Evolutionary conservation across 2,329 filamentous ascomycete species (phyloP), one percentile per base, ranked within the genome.

Genomic region (Arachnopeziza araneosa): DNA sequence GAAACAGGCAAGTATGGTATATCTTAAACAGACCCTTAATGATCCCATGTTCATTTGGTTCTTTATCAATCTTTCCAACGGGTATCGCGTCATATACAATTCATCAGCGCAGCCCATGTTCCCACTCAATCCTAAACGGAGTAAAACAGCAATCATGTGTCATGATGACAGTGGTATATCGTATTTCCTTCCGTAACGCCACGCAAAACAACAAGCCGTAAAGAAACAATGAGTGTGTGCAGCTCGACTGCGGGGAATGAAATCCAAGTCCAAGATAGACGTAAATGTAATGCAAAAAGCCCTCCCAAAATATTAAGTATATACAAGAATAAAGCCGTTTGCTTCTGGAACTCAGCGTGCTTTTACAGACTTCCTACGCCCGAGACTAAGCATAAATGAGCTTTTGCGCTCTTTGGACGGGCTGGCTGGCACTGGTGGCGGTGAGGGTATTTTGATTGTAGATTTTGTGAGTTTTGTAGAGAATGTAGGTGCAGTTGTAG

Each of bases 391-490:
- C 36, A 44, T 44, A 19, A 44, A 19, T 7, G 36, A 32, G 48
- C 66, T 68, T 58, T 65, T 66, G 23, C 63, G 55, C 19, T 30
- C 55, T 26, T 55, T 57, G 4, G 50, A 10, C 17, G 44, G 44
- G 32, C 51, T 49, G 6, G n/a, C 52, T 4, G 52, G 54, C 21
- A 63, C 50, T 19, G 62, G 57, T 3, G 66, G 66, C 26, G 36
- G 36, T 44, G 36, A 12, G 36, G 67, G 62, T 1, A 54, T 59
- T 3, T 49, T 57, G 23, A 63, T 62, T 14, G 53, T 64, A 49
- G 22, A 56, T 22, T 53, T 63, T 59, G 67, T 66, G 23, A 68
- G 62, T 44, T 69, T 65, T 19, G 67, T 60, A 48, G 68, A 68
- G 22, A 44, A 53, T 12, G 67, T 9, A 4, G 65, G 59, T 1